Percentiles rank a stretch among this genome's conserved stretches.
Evolutionary conservation across 2,329 filamentous ascomycete species (phyloP).

Genomic region (Paraphaeosphaeria sporulosa): DNA sequence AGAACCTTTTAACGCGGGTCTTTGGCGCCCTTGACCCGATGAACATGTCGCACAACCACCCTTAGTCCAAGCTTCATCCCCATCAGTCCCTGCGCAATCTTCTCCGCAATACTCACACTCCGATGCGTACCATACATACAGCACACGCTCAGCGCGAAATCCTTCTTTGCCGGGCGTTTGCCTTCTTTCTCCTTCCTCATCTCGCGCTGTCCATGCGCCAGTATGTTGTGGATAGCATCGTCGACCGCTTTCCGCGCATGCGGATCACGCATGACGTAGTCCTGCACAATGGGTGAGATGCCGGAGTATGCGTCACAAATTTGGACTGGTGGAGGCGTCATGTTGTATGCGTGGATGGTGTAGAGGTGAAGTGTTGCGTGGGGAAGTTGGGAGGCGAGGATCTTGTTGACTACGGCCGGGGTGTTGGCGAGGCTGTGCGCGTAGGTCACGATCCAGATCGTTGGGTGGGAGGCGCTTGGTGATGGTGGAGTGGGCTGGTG

Average conservation of each 20-base stretch:
- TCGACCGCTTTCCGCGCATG: constrained; percentile 24
- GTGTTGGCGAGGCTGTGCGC: constrained; percentile 17
- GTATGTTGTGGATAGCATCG: constrained; percentile 22
- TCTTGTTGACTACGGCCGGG: constrained; percentile 5
- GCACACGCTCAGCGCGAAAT: constrained; percentile 31
- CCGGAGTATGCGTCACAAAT: constrained; percentile 34
- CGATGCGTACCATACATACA: constrained; percentile 41
- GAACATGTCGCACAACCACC: constrained; percentile 37
- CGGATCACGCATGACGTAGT: constrained; percentile 28
- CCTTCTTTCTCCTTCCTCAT: neutral
- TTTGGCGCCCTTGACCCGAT: constrained; percentile 30
- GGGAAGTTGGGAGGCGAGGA: constrained; percentile 24
- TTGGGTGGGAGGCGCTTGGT: constrained; percentile 18
- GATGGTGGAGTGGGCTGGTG: neutral
- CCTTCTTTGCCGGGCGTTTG: constrained; percentile 6
- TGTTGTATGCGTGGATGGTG: constrained; percentile 31
- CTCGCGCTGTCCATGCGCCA: constrained; percentile 14
- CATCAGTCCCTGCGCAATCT: constrained; percentile 32
- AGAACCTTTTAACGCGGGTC: constrained; percentile 18
- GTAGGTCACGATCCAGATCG: constrained; percentile 37
- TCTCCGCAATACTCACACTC: constrained; percentile 41
- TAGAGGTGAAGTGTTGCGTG: constrained; percentile 29
- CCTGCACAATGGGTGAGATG: constrained; percentile 29
- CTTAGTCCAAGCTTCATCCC: constrained; percentile 25
- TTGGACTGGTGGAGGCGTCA: constrained; percentile 20